A percentile compares a stretch with the other conserved stretches of the same genome.
Evolutionary conservation across 805 yeast genomes (phyloP).

Genomic region (Naumovozyma dairenensis): DNA sequence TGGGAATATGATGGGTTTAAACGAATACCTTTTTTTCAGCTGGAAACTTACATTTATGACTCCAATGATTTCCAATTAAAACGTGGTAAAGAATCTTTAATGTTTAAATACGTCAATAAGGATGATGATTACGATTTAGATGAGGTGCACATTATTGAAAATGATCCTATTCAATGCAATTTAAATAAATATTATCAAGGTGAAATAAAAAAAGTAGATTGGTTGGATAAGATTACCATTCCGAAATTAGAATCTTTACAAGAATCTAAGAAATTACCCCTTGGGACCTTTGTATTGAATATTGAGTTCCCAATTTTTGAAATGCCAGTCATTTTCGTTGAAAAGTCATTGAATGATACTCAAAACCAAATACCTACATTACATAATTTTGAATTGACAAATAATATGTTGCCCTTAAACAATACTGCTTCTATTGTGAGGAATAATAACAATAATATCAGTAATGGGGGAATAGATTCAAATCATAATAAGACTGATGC

Average conservation of each 20-base stretch:
- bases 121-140: too few relatives aligned
- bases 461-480: not conserved
- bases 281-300: constrained; percentile 31
- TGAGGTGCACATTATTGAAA: constrained; percentile 12
- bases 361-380: constrained; percentile 30
- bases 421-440: constrained; percentile 5
- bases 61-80: constrained; percentile 46
- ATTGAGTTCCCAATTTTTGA: constrained; percentile 59
- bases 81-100: constrained; percentile 59
- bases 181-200: constrained; percentile 60
- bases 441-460: not conserved
- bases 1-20: constrained; percentile 60
- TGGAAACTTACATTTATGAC: constrained; percentile 53
- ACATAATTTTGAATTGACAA: constrained; percentile 37
- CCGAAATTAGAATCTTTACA: constrained; percentile 34
- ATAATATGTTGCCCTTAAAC: constrained; percentile 11
- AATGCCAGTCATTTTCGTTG: constrained; percentile 62
- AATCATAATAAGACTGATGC: constrained; percentile 23
- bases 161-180: constrained; percentile 37
- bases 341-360: constrained; percentile 33
- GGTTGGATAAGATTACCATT: constrained; percentile 67
- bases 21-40: constrained; percentile 45
- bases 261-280: constrained; percentile 13
- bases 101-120: constrained; percentile 28
- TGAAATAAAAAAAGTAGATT: constrained; percentile 47